Conservation (phyloP, 331 rosid genomes). For the Quercus lobata region DNA sequence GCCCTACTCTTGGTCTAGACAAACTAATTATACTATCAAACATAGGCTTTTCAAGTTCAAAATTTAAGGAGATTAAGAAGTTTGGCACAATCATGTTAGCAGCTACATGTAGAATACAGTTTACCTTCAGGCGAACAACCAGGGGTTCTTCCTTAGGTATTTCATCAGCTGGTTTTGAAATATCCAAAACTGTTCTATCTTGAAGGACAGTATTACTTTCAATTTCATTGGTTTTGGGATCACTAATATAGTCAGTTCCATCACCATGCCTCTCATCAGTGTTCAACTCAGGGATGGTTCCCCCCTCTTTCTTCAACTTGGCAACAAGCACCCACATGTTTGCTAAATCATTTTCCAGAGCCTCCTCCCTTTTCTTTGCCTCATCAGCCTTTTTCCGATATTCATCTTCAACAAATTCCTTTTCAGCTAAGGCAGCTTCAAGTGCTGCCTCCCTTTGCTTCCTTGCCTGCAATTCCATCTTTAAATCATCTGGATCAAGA, state of each 20-base stretch:
- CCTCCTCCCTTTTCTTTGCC: slow-evolving; percentile 90
- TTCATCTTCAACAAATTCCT: slow-evolving; percentile 81
- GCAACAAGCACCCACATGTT: slow-evolving; percentile 99
- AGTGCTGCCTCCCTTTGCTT: slow-evolving; percentile 92
- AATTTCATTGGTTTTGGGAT: slow-evolving; percentile 28
- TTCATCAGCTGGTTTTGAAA: slow-evolving; percentile 50
- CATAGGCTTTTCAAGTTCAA: not conserved
- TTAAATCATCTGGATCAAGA: slow-evolving; percentile 76
- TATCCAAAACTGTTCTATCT: slow-evolving; percentile 49
- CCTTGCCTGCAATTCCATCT: slow-evolving; percentile 89
- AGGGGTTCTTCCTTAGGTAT: slow-evolving; percentile 68
- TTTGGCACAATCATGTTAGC: not conserved
- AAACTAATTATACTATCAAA: not conserved
- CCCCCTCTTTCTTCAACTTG: slow-evolving; percentile 89
- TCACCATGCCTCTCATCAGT: slow-evolving; percentile 44
- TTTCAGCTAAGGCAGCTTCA: slow-evolving; percentile 91
- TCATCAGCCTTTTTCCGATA: slow-evolving; percentile 79
- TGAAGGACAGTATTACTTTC: slow-evolving; percentile 29
- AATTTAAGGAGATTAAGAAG: not conserved
- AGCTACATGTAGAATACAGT: not conserved
- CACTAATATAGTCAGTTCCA: slow-evolving; percentile 36
- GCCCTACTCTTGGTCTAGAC: not conserved
- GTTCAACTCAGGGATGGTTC: slow-evolving; percentile 56
- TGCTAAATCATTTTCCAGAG: slow-evolving; percentile 96
- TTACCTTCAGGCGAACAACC: slow-evolving; percentile 96